phyloP scores from a whole-genome alignment of 225 moss, liverwort and hornwort genomes.

The Climacium dendroides region DNA sequence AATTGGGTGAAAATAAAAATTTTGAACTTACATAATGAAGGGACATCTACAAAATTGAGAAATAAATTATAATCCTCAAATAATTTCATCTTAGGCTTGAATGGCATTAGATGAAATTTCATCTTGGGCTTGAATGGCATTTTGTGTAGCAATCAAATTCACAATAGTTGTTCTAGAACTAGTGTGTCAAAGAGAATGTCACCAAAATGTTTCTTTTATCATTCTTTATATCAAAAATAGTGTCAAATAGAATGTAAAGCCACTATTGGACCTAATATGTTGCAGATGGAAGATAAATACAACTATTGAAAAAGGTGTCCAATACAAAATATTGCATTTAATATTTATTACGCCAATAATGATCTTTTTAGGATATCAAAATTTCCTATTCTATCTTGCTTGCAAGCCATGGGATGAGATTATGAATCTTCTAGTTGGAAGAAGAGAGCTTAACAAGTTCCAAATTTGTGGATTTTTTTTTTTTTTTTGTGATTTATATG shows the following conservation, averaged over 20 bases:
- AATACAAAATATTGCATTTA: neutral
- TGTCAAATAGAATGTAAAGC: neutral
- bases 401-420: too few relatives aligned
- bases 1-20: neutral
- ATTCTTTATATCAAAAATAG: neutral
- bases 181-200: neutral
- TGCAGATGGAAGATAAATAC: neutral
- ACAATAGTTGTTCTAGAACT: neutral
- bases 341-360: too few relatives aligned
- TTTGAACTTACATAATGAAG: neutral
- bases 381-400: too few relatives aligned
- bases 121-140: neutral
- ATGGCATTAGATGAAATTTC: too few relatives aligned
- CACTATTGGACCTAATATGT: rapidly evolving
- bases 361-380: too few relatives aligned
- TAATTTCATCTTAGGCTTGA: neutral
- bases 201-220: neutral
- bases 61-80: neutral
- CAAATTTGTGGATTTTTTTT: too few relatives aligned
- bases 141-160: rapidly evolving
- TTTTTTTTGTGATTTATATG: too few relatives aligned
- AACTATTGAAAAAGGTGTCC: neutral
- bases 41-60: rapidly evolving
- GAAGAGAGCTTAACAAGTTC: too few relatives aligned
- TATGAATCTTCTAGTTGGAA: too few relatives aligned